Percentiles rank a stretch among this genome's conserved stretches.
Conservation (phyloP, 306 rosid species). For the Ammopiptanthus mongolicus region DNA sequence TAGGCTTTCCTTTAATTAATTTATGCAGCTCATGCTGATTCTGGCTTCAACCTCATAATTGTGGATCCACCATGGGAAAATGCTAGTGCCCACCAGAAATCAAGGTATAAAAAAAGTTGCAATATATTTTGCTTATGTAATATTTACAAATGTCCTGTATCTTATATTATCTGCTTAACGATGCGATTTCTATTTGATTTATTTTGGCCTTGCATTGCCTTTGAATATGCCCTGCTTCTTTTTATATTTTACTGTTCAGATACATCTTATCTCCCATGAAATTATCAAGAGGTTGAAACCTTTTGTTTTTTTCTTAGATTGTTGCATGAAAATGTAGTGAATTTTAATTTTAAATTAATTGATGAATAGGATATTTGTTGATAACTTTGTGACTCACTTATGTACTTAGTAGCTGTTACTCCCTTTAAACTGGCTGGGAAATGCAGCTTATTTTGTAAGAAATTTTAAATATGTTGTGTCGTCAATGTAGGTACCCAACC, state of each 20-base stretch:
- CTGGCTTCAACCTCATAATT: conserved; percentile 75
- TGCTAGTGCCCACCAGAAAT: conserved; percentile 86
- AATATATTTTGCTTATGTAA: neutral
- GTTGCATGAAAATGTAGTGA: neutral
- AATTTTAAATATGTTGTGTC: neutral
- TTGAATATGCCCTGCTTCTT: neutral
- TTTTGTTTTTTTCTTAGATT: neutral
- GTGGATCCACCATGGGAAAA: conserved; percentile 98
- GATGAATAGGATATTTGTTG: neutral
- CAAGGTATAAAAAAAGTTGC: conserved; percentile 33
- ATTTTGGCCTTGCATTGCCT: neutral
- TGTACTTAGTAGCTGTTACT: neutral
- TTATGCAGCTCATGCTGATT: conserved; percentile 45
- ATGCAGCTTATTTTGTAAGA: neutral
- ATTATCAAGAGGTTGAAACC: neutral
- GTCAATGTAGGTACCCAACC: conserved; percentile 70
- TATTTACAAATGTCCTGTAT: neutral
- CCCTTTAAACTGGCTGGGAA: neutral
- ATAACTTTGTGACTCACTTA: neutral
- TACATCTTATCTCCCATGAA: conserved; percentile 1
- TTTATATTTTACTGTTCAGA: neutral
- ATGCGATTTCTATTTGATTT: neutral
- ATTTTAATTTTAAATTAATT: neutral
- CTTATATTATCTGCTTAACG: neutral
- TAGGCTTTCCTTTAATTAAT: neutral